Evolutionary conservation across 345 rosid species (phyloP).

Genomic region (Alliaria petiolata): DNA sequence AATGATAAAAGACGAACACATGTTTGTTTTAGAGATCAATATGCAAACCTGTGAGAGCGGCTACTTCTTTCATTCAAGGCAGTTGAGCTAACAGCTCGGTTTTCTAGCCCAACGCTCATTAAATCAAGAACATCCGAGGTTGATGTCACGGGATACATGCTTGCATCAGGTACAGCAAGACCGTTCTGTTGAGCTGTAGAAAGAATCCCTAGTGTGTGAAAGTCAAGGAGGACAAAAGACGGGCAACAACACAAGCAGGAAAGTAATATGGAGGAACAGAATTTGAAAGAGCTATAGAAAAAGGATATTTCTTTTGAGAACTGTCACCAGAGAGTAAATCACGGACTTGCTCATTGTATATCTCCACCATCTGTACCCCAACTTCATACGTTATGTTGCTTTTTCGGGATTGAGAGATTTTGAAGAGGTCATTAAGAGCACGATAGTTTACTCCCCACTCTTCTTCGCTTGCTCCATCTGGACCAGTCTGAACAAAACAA

Average conservation of each 20-base stretch:
- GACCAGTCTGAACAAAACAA: constrained; percentile 58
- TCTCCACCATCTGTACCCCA: constrained; percentile 86
- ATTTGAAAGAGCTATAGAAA: neutral
- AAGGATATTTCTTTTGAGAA: constrained; percentile 88
- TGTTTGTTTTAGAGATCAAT: constrained; percentile 8
- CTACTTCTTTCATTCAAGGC: constrained; percentile 78
- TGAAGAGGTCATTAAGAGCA: constrained; percentile 80
- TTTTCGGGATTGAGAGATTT: constrained; percentile 52
- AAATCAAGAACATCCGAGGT: constrained; percentile 67
- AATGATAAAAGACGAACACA: neutral
- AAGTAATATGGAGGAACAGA: neutral
- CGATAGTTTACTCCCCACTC: constrained; percentile 89
- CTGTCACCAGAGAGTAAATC: constrained; percentile 62
- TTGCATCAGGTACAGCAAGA: constrained; percentile 90
- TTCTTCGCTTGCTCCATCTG: constrained; percentile 56
- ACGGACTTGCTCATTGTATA: constrained; percentile 89
- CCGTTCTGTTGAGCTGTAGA: constrained; percentile 59
- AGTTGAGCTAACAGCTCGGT: constrained; percentile 75
- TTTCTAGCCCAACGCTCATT: constrained; percentile 73
- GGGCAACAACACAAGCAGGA: constrained; percentile 5
- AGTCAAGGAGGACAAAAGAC: constrained; percentile 49
- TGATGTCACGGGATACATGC: constrained; percentile 64
- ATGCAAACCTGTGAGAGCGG: constrained; percentile 82
- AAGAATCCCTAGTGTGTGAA: constrained; percentile 69
- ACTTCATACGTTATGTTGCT: constrained; percentile 51